Evolutionary conservation across 2,329 filamentous ascomycete species (phyloP), one percentile per base, ranked within the genome.

Genomic region (Pseudopyricularia javanii): DNA sequence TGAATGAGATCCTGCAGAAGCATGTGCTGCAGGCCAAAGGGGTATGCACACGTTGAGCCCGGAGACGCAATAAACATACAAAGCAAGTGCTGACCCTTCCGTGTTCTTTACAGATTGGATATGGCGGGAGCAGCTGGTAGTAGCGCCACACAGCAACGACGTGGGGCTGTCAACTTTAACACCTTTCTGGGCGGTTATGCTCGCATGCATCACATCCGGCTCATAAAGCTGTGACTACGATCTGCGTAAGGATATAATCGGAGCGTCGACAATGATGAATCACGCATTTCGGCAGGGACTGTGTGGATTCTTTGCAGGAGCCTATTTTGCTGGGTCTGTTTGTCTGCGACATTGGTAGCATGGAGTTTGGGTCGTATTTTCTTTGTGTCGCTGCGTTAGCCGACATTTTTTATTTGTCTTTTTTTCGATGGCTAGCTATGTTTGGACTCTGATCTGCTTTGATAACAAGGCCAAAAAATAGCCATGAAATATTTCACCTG

Each of bases 1-100:
- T 63, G 32, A 40, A 54, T 17, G 47, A 32, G 0, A 30, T 58
- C 24, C 56, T 63, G 6, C 17, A 30, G 0, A 26, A 24, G 12
- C 51, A 53, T 47, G 22, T 59, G 9, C 32, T 20, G 3, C 47
- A 49, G 15, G 51, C 47, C 4, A 51, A 54, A 3, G 37, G 49
- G 7, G 53, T 54, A 37, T 37, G 53, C n/a, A n/a, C n/a, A n/a
- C n/a, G n/a, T n/a, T n/a, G n/a, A n/a, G n/a, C n/a, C n/a, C 1
- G 11, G 11, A 8, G 14, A 24, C 15, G n/a, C 28, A 49, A 7
- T 12, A 22, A 12, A n/a, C 24, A 17, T n/a, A n/a, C n/a, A n/a
- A n/a, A n/a, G n/a, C n/a, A 33, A n/a, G 24, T 48, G 32, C 47
- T 49, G 15, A 49, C 12, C 4, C 8, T 33, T 11, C 28, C 15